Evolutionary conservation across 768 basidiomycete species (phyloP).

Genomic region (Paxillus involutus): DNA sequence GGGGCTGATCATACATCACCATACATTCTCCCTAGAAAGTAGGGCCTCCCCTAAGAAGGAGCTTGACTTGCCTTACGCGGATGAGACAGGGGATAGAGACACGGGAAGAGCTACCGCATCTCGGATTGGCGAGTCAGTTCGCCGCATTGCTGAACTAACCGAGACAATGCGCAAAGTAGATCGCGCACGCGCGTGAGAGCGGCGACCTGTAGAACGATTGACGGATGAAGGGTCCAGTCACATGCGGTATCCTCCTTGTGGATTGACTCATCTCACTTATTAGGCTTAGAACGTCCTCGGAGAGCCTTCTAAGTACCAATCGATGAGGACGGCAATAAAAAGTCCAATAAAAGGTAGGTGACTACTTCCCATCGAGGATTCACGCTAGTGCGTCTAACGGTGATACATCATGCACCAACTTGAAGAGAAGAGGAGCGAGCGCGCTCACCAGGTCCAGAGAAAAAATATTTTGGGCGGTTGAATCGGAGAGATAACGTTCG

Average conservation of each 20-base stretch:
- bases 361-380: not conserved
- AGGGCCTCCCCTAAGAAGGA: not conserved
- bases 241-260: not conserved
- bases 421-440: not conserved
- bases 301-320: not conserved
- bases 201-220: not conserved
- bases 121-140: not conserved
- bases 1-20: not conserved
- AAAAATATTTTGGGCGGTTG: too few relatives aligned
- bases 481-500: too few relatives aligned
- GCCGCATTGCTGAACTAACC: not conserved
- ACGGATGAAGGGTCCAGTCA: not conserved
- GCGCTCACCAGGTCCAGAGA: not conserved
- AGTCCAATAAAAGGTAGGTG: not conserved
- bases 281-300: not conserved
- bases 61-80: not conserved
- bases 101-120: not conserved
- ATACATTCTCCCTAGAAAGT: not conserved
- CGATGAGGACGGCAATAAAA: not conserved
- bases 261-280: not conserved
- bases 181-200: not conserved
- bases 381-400: not conserved
- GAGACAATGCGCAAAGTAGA: not conserved
- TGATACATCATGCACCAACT: not conserved
- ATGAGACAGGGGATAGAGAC: too few relatives aligned